A percentile compares a stretch with the other conserved stretches of the same genome.
Conservation (phyloP, 108 stramenopile species). For the Nannochloropsis salina region DNA sequence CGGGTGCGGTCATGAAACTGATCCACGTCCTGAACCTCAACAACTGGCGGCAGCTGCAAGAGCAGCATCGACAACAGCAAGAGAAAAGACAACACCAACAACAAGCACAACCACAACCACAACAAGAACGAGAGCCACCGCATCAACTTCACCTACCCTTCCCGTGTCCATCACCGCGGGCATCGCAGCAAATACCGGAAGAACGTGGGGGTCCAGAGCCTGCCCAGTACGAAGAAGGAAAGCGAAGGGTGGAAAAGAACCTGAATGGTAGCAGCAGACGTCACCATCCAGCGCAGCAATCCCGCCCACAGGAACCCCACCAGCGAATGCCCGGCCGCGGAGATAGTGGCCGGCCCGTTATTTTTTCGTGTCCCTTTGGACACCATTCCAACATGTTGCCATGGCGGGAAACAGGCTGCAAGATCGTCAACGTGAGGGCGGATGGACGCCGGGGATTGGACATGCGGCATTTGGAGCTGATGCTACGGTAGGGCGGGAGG, state of each 20-base stretch:
- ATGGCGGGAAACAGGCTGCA: conserved; percentile 75
- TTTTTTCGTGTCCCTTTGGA: conserved; percentile 87
- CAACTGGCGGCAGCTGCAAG: background rate
- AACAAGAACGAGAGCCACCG: background rate
- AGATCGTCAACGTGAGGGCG: conserved; percentile 38
- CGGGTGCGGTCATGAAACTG: conserved; percentile 68
- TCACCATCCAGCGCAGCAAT: no score
- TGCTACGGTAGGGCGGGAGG: conserved; percentile 57
- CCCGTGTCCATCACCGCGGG: background rate
- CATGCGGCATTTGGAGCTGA: conserved; percentile 61
- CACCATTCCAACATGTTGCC: conserved; percentile 95
- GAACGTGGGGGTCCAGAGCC: no score
- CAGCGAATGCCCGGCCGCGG: background rate
- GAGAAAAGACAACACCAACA: background rate
- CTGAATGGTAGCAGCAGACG: no score
- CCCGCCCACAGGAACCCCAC: background rate
- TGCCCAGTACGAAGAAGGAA: no score
- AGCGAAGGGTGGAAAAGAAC: no score
- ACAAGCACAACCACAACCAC: background rate
- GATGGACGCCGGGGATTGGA: conserved; percentile 55
- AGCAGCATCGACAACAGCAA: conserved; percentile 14
- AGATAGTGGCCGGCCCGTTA: conserved; percentile 46
- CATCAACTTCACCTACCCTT: background rate
- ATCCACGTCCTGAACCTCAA: conserved; percentile 38
- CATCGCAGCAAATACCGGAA: no score